Evolutionary conservation across 345 rosid genomes (phyloP).

Genomic region (Angophora floribunda): DNA sequence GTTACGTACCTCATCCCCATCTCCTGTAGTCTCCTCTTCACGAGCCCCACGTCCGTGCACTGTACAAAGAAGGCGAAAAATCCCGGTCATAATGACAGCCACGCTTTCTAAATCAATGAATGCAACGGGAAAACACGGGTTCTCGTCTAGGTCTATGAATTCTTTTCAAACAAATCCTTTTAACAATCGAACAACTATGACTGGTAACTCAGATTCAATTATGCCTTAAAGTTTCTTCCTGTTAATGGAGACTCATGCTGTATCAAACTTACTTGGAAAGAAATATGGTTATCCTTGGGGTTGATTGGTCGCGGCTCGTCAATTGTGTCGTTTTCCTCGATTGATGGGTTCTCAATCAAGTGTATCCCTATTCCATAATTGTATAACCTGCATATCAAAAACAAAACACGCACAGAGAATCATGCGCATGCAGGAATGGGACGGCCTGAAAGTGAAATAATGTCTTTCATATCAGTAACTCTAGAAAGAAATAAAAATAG

Average conservation of each 20-base stretch:
- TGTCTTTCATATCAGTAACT: background rate
- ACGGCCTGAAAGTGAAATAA: background rate
- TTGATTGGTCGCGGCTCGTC: slow-evolving; percentile 11
- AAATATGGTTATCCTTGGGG: slow-evolving; percentile 34
- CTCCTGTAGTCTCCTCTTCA: slow-evolving; percentile 21
- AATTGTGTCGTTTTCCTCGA: slow-evolving; percentile 5
- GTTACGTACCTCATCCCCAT: slow-evolving; percentile 15
- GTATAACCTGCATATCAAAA: slow-evolving; percentile 8
- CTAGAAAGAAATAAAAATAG: background rate
- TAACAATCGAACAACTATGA: background rate
- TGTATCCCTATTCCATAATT: slow-evolving; percentile 30
- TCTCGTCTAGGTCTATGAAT: background rate
- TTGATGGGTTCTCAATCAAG: slow-evolving; percentile 10
- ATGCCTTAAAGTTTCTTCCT: background rate
- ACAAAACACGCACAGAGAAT: background rate
- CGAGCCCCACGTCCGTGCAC: slow-evolving; percentile 28
- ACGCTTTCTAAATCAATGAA: background rate
- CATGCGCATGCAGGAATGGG: background rate
- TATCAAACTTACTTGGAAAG: slow-evolving; percentile 22
- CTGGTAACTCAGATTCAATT: background rate
- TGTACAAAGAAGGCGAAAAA: background rate
- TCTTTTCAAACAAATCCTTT: background rate
- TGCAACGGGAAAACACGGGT: background rate
- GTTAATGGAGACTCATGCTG: background rate
- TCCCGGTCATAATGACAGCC: background rate